Conservation (phyloP, 805 yeast species). For the Starmerella potacharoeniae region DNA sequence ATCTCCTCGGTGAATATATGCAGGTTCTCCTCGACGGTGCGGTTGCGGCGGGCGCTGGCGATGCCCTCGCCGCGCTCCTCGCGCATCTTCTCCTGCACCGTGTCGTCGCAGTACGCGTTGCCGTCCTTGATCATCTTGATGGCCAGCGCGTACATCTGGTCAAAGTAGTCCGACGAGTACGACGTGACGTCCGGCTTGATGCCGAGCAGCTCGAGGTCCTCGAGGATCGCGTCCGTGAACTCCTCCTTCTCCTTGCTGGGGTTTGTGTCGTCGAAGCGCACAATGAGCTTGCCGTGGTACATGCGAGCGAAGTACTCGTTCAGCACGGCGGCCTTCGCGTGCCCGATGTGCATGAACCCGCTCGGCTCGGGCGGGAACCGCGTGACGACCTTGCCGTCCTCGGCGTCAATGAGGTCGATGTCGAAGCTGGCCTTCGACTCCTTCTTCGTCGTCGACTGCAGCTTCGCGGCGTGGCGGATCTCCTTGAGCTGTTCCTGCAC, state of each 20-base stretch:
- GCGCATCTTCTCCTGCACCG: conserved; percentile 90
- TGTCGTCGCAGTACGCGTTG: conserved; percentile 95
- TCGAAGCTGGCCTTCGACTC: conserved; percentile 90
- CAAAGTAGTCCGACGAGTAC: conserved; percentile 88
- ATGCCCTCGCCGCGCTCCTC: conserved; percentile 98
- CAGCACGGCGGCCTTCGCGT: conserved; percentile 94
- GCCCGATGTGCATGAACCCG: conserved; percentile 98
- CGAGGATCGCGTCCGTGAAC: conserved; percentile 86
- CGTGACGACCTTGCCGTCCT: conserved; percentile 89
- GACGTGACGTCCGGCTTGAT: conserved; percentile 84
- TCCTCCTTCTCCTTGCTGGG: conserved; percentile 94
- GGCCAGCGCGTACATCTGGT: conserved; percentile 79
- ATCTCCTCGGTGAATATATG: conserved; percentile 68
- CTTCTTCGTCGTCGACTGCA: conserved; percentile 58
- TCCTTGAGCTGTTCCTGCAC: conserved; percentile 62
- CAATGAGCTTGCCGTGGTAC: conserved; percentile 91
- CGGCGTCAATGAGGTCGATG: conserved; percentile 84
- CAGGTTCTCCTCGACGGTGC: conserved; percentile 86
- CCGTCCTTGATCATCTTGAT: conserved; percentile 85
- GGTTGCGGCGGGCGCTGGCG: conserved; percentile 81
- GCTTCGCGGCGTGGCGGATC: conserved; percentile 56
- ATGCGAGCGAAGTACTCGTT: conserved; percentile 93
- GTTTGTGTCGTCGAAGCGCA: conserved; percentile 96
- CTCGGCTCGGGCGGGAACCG: conserved; percentile 99
- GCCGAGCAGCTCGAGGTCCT: conserved; percentile 82